Evolutionary conservation across 495 filamentous ascomycete species (phyloP), one percentile per base, ranked within the genome.

Genomic region (Hypoxylon crocopeplum): DNA sequence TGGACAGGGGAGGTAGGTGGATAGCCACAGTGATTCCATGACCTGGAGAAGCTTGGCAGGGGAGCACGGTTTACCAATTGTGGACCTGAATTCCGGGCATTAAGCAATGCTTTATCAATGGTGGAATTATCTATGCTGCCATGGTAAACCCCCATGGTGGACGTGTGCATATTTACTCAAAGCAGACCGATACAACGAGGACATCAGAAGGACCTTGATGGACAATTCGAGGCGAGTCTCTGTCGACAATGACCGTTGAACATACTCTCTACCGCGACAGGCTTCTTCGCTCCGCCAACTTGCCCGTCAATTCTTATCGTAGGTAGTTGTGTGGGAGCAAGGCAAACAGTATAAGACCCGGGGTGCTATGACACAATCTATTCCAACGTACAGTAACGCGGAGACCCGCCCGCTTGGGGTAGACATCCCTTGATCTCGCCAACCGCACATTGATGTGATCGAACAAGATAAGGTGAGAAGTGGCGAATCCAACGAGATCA

Each of bases 1-100:
- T 19, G 8, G 13, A 48, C 40, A 56, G 46, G 52, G 51, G 39
- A 48, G 44, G 40, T 17, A 50, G 44, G 56, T 48, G 33, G 56
- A 39, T 66, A 52, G 37, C 50, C 15, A 56, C 36, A 51, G 51
- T 29, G 17, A 48, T 40, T 57, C 62, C 41, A 56, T 48, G 47
- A 38, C 48, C 57, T 64, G 61, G 51, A 48, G 57, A 66, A 53
- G 50, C 62, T 66, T 66, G 56, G 62, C 62, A 66, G 56, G 62
- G 62, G 56, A 51, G 52, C 27, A 22, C 48, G 32, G 51, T 34
- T 42, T 48, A 30, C 44, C 36, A 11, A 17, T 45, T 32, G 5
- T 25, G 36, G 39, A 44, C 40, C 40, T 41, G 19, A 13, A 51
- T 47, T 48, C 52, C 56, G 51, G 33, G 46, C 16, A 24, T 34